Evolutionary conservation across 345 rosid species (phyloP), one percentile per base, ranked within the genome.

Genomic region (Brassica carinata): DNA sequence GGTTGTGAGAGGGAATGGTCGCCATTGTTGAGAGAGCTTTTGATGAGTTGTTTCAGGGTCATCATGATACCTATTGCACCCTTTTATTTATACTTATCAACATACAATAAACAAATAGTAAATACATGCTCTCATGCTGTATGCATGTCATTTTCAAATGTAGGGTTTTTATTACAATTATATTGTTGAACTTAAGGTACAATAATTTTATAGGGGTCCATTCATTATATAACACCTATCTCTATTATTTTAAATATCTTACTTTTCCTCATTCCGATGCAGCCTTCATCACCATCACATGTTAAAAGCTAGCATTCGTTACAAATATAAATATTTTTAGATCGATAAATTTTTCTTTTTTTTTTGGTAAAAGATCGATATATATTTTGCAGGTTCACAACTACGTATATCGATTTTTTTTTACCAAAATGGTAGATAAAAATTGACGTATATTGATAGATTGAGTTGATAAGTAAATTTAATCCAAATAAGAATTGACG

Each of bases 21-120:
- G 89, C 87, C 91, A 88, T 89, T 53, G 58, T 70, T 71, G 81
- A 71, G 31, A 75, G 79, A 55, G 61, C 9, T 15, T 61, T 67
- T 69, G 76, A 53, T 62, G 76, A 48, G 33, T 48, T 67, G 65
- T 61, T 26, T 61, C 30, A 27, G 38, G 40, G 66, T 2, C 57
- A 15, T 11, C 11, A 36, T 1, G n/a, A 30, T 23, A 23, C 26
- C 26, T 15, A 67, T 51, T 51, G 76, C 40, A 57, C 14, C 4
- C 4, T 36, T 66, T 40, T 26, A 51, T 68, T 31, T 77, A 43
- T 5, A 68, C 5, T 3, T 75, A 1, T 34, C 40, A 67, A 34
- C 57, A 5, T 9, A 31, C 15, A 51, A 23, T 33, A 64, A 62
- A 59, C 31, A 69, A 23, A 55, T 61, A 18, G 11, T 36, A 62